Percentiles rank a stretch among this genome's conserved stretches.
Conservation (phyloP, 2,329 filamentous ascomycete species). For the Pseudogymnoascus pannorum region DNA sequence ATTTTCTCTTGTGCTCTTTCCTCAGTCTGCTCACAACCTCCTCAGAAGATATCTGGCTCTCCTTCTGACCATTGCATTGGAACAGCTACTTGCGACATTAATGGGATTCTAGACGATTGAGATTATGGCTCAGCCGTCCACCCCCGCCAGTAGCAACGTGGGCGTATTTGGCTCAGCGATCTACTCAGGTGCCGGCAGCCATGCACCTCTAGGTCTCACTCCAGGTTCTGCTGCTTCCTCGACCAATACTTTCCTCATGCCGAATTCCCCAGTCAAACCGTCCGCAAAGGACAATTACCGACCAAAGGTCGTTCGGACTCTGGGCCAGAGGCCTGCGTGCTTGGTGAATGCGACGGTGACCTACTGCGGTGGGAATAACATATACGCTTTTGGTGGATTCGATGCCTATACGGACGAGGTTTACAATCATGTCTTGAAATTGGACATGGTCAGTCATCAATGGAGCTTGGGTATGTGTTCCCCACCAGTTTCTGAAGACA, state of each 20-base stretch:
- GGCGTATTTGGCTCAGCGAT: constrained; percentile 39
- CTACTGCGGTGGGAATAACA: constrained; percentile 96
- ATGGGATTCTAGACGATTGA: constrained; percentile 8
- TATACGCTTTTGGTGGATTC: constrained; percentile 96
- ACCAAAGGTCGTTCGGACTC: constrained; percentile 72
- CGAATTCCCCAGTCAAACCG: constrained; percentile 68
- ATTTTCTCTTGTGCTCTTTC: not conserved
- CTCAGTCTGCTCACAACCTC: not conserved
- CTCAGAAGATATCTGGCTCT: not conserved
- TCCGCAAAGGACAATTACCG: constrained; percentile 67
- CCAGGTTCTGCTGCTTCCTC: constrained; percentile 47
- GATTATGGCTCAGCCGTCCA: constrained; percentile 40
- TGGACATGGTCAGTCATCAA: constrained; percentile 81
- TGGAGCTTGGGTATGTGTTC: constrained; percentile 58
- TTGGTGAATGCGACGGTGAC: constrained; percentile 97
- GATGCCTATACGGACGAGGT: constrained; percentile 98
- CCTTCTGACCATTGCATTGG: not conserved
- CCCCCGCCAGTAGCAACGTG: constrained; percentile 33
- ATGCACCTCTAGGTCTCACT: constrained; percentile 25
- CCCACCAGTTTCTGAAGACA: not conserved
- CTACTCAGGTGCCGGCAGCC: constrained; percentile 14
- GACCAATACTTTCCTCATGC: constrained; percentile 84
- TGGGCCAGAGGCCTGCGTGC: constrained; percentile 80
- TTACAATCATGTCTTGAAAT: constrained; percentile 90
- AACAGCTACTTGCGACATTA: not conserved